phyloP scores from a whole-genome alignment of 495 filamentous ascomycete genomes.

The Choiromyces venosus region DNA sequence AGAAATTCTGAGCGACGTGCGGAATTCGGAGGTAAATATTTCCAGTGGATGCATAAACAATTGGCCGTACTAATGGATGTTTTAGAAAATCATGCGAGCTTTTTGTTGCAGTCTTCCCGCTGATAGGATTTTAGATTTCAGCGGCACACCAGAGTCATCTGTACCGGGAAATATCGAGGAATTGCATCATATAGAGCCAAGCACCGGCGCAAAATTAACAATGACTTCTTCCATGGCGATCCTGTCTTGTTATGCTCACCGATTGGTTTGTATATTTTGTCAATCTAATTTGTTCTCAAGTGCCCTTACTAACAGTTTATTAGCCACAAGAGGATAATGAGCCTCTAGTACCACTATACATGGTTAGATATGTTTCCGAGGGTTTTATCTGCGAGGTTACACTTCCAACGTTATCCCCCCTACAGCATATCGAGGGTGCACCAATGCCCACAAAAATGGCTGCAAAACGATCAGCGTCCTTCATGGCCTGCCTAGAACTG shows the following conservation, averaged over 20 bases:
- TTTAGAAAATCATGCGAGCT: slow-evolving; percentile 52
- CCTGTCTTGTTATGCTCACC: slow-evolving; percentile 52
- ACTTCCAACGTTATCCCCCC: slow-evolving; percentile 69
- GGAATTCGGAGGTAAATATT: slow-evolving; percentile 44
- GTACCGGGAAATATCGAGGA: slow-evolving; percentile 31
- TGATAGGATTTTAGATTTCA: slow-evolving; percentile 60
- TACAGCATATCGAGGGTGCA: slow-evolving; percentile 59
- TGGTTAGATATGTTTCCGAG: slow-evolving; percentile 44
- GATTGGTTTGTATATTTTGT: slow-evolving; percentile 48
- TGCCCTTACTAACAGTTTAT: slow-evolving; percentile 11
- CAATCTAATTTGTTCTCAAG: slow-evolving; percentile 3
- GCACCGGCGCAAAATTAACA: slow-evolving; percentile 73
- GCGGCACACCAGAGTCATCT: slow-evolving; percentile 2
- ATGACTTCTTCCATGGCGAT: slow-evolving; percentile 35
- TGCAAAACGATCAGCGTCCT: slow-evolving; percentile 89
- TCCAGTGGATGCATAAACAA: slow-evolving; percentile 14
- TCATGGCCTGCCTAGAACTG: slow-evolving; percentile 71
- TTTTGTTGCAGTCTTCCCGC: slow-evolving; percentile 74
- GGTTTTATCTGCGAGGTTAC: slow-evolving; percentile 75
- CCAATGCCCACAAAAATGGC: slow-evolving; percentile 59
- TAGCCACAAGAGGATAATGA: slow-evolving; percentile 59
- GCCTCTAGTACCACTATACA: slow-evolving; percentile 56
- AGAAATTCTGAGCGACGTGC: slow-evolving; percentile 54
- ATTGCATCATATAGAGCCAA: slow-evolving; percentile 56
- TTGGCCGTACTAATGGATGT: slow-evolving; percentile 29